Evolutionary conservation across 2,329 filamentous ascomycete genomes (phyloP), one percentile per base, ranked within the genome.

Genomic region (Phaeosphaeriaceae sp.): DNA sequence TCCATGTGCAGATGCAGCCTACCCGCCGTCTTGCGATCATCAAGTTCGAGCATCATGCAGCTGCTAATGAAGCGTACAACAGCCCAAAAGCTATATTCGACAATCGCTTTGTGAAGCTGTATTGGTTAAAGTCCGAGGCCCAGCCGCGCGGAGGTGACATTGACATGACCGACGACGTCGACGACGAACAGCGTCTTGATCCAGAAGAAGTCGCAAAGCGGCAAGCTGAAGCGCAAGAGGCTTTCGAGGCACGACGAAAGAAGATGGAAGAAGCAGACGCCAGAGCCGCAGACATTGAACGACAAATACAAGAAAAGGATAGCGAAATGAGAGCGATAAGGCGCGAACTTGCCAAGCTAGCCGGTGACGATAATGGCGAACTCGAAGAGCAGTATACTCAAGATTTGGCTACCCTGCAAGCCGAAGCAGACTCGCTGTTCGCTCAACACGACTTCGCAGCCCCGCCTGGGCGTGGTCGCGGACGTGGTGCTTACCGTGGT

Each of bases 41-140:
- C 63, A 90, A 88, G 65, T 95, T 85, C 67, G 84, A 88, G 52
- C 83, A 83, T 44, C 91, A 89, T 84, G 83, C 83, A 7, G 79
- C 86, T 15, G 92, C 92, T 15, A 86, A 88, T 59, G 85, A 86
- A 17, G 92, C 92, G 1, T 93, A 92, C 73, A 84, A 85, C 49
- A 93, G 90, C 9, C 91, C 92, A 0, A 93, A 93, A 71, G 89
- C 89, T 49, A 89, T 95, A 47, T 95, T 94, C 71, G 90, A 94
- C 69, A 95, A 94, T 67, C 84, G 92, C 11, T 95, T 95, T 67
- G 92, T 95, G 50, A 94, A 93, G 69, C 89, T 94, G 0, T 93
- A 90, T 69, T 94, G 91, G 91, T 85, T 88, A 71, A 89, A 87
- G 66, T 78, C 82, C 6, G 66, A 72, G 17, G 46, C 43, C 44